phyloP scores from a whole-genome alignment of 352 stramenopile genomes.

The Globisporangium spiculum region DNA sequence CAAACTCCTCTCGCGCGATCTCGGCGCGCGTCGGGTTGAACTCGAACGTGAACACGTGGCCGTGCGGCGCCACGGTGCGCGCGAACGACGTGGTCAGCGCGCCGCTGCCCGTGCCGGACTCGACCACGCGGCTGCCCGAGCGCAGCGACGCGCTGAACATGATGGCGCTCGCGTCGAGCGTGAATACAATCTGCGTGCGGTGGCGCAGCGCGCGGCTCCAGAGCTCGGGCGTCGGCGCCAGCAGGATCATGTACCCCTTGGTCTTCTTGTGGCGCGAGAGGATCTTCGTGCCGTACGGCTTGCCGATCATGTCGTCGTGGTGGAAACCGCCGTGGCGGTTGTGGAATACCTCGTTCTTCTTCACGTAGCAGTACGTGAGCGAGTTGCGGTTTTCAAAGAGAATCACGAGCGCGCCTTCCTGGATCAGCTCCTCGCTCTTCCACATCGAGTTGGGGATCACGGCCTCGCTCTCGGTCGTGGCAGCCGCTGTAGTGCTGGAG shows the following conservation, averaged over 20 bases:
- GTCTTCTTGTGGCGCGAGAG: conserved; percentile 60
- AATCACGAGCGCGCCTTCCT: conserved; percentile 93
- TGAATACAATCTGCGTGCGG: conserved; percentile 98
- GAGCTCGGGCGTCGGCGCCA: conserved; percentile 95
- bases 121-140: conserved; percentile 90
- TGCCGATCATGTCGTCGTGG: conserved; percentile 95
- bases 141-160: conserved; percentile 88
- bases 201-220: conserved; percentile 92
- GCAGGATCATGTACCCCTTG: conserved; percentile 90
- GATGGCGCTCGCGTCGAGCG: conserved; percentile 93
- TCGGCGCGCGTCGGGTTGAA: conserved; percentile 95
- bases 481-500: not conserved
- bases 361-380: conserved; percentile 94
- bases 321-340: conserved; percentile 97
- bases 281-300: conserved; percentile 83
- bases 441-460: conserved; percentile 71
- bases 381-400: conserved; percentile 96
- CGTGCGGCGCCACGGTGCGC: conserved; percentile 85
- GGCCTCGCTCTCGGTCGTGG: conserved; percentile 9
- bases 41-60: conserved; percentile 97
- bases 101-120: conserved; percentile 90
- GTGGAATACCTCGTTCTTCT: conserved; percentile 90
- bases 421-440: conserved; percentile 47
- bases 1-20: conserved; percentile 93
- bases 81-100: conserved; percentile 93